Base-by-base conservation (phyloP, 768 basidiomycete genomes). In the Boletus fagicola region DNA sequence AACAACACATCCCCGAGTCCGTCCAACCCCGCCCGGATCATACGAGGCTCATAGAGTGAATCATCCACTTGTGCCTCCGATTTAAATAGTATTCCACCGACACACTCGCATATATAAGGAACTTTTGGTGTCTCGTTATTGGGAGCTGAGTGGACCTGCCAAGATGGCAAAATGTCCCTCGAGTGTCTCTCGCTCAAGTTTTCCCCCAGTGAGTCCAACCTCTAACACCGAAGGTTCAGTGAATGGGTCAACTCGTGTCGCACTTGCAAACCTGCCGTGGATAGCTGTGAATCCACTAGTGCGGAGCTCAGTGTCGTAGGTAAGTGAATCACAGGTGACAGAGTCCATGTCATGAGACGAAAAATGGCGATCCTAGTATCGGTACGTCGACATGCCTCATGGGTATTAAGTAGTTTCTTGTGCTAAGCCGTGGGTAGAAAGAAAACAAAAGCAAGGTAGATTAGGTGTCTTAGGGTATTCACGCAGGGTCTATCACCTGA, bases 401-500 rank as follows among this genome's bases (percentile, higher is more conserved):
- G 40, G 53, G 42, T 63, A 59, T 57, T 54, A 56, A 57, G 45
- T 55, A 54, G 36, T 35, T 31, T 43, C 38, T 33, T 45, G 55
- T 54, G 51, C 35, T 60, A 58, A 48, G 35, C 36, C 31, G 31
- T 40, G 50, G n/a, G 47, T 39, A 62, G 44, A 42, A 35, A 35
- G 39, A 44, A 58, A 51, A 33, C 20, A 58, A 35, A 42, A 16
- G 40, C 47, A 36, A 47, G 44, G 51, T 58, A 55, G 35, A 54
- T 57, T 56, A 61, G 35, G 45, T 67, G 71, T 66, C 65, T 75
- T 75, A 45, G 69, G 68, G 35, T 68, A 67, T 65, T 80, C 70
- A 64, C 71, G 74, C 53, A 57, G 65, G 33, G 60, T 76, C 79
- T 71, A 80, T 52, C 71, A 79, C 22, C 70, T 65, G 51, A 38